Conservation (phyloP, 257 asterid genomes). For the Solanum chiquidenum region DNA sequence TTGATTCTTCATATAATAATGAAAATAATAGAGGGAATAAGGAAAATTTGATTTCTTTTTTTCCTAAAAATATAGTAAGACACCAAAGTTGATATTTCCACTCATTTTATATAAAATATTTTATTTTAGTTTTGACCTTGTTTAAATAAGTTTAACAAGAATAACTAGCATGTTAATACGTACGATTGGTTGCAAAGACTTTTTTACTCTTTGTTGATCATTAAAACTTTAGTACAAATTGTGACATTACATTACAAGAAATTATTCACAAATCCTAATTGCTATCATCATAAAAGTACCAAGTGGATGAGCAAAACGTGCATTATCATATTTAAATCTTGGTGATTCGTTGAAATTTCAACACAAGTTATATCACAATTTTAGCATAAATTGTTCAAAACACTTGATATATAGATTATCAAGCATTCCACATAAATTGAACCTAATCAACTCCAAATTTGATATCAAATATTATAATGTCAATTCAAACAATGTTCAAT, state of each 20-base stretch:
- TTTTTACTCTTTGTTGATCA: background rate
- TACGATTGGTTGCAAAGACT: background rate
- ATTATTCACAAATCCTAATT: background rate
- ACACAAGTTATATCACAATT: background rate
- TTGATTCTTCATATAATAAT: background rate
- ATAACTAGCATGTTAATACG: background rate
- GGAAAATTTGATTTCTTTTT: background rate
- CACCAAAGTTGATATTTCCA: background rate
- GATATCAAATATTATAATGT: background rate
- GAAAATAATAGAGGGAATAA: background rate
- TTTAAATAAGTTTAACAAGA: background rate
- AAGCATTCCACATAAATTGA: background rate
- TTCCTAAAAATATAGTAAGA: background rate
- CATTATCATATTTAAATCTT: background rate
- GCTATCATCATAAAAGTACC: background rate
- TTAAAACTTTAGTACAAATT: background rate
- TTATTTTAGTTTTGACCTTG: background rate
- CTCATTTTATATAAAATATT: too few relatives aligned
- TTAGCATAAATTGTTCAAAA: background rate
- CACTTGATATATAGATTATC: background rate
- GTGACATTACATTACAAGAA: background rate
- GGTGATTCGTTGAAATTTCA: background rate
- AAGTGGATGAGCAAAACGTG: rapidly evolving
- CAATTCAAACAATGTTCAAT: background rate
- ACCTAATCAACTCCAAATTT: background rate